A percentile compares a stretch with the other conserved stretches of the same genome.
Conservation (phyloP, 306 rosid genomes). For the Senna siamea region DNA sequence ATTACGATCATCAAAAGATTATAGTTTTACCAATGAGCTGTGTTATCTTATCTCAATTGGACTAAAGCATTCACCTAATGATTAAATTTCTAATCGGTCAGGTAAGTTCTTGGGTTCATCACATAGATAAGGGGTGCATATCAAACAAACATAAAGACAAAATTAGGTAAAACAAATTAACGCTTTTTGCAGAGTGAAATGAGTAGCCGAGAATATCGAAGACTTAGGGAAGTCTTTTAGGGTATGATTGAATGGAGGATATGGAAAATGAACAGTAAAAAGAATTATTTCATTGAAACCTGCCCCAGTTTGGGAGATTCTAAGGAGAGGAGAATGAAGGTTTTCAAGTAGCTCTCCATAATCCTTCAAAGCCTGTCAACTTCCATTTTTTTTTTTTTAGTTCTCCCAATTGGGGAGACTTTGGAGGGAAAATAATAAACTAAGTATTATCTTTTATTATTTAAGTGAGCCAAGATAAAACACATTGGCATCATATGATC, state of each 20-base stretch:
- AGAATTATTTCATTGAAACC: neutral
- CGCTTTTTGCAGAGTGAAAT: conserved; percentile 18
- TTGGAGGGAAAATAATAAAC: too few species aligned
- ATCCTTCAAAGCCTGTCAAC: neutral
- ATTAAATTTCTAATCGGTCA: neutral
- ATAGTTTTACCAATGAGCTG: conserved; percentile 16
- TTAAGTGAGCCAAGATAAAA: too few species aligned
- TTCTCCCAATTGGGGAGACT: too few species aligned
- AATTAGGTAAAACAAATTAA: conserved; percentile 15
- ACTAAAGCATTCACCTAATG: conserved; percentile 18
- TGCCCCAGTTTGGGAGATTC: neutral
- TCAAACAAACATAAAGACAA: conserved; percentile 10
- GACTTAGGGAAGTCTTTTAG: neutral
- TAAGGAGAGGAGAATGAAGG: neutral
- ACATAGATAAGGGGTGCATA: conserved; percentile 5
- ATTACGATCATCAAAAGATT: conserved; percentile 26
- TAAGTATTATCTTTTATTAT: too few species aligned
- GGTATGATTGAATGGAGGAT: neutral
- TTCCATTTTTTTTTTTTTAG: too few species aligned
- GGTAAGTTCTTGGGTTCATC: neutral
- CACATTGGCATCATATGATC: too few species aligned
- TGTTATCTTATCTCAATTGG: conserved; percentile 30
- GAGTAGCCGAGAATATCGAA: neutral
- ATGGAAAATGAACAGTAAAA: neutral
- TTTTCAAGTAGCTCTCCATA: neutral